Base-by-base conservation (phyloP, 169 alveolate genomes). In the Eimeria mitis region DNA sequence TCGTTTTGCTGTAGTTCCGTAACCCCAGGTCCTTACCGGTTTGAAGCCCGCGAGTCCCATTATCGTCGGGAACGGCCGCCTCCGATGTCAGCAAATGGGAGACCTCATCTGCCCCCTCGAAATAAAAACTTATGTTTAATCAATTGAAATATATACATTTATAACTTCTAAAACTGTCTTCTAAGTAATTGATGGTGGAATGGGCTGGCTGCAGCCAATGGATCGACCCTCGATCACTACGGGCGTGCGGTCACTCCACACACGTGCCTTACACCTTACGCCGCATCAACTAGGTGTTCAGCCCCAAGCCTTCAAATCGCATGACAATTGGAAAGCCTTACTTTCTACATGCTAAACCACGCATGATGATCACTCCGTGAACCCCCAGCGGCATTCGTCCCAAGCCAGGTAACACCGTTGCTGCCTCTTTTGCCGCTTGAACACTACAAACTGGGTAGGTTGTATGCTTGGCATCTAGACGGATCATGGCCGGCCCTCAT, bases 171-270 rank as follows among this genome's bases (percentile, higher is more conserved):
- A 16, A 21, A 21, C 13, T 21, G 54, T 73, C 40, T 16, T 73
- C 34, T 19, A 73, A 52, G 6, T 40, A 73, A 16, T 19, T 16
- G 14, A 7, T 4, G 34, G 19, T 37, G 49, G 52, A 37, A 31
- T 14, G 52, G 79, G 49, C 79, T 37, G 49, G 52, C 49, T 34
- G 52, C 49, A 34, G 79, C 79, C 79, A 73, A 31, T 40, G 83
- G 52, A 52, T 42, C 52, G 83, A 21, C 37, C 34, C 56, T 13
- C 83, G 83, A 37, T 16, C 52, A 37, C 56, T 16, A 23, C 34
- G 34, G 56, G 19, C 83, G 83, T 73, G 83, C 56, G 83, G 83
- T 73, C 83, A 73, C 83, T 73, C 54, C 83, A 73, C 37, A 2
- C 34, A 7, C 16, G 19, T 2, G 34, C 54, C 52, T 21, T 31